Base-by-base conservation (phyloP, 2,329 filamentous ascomycete species). In the Phoma sp. region DNA sequence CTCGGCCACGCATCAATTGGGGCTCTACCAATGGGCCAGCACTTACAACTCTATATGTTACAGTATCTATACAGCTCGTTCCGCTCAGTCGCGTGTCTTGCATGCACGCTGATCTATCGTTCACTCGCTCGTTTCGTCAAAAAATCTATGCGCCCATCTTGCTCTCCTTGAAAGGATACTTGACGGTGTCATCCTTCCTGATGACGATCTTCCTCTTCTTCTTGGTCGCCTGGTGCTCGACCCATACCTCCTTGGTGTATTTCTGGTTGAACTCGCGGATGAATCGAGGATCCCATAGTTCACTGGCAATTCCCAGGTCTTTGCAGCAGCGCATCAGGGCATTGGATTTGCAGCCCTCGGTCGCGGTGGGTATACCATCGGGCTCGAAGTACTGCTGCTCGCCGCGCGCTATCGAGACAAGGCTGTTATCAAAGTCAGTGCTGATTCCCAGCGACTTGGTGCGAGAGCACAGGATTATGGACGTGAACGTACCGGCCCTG, bases 301-400 rank as follows among this genome's bases (percentile, higher is more conserved):
- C 95, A 62, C 89, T 93, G 1, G 92, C 95, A 62, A 99, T 90
- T 32, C 95, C 95, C 29, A 99, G 80, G 76, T 99, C 95, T 80
- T 99, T 99, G 82, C 95, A 98, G 84, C 94, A 98, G 55, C 95
- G 90, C 88, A 98, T 96, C 64, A 99, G 83, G 12, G 95, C 95
- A 74, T 99, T 99, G 60, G 92, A 96, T 78, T 97, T 97, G 83
- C 92, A 96, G 48, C 95, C 95, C 78, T 99, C 95, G 57, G 93
- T 93, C 8, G 95, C 93, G 1, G 93, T 96, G 24, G 95, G 92
- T 61, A 99, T 92, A 51, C 90, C 89, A 65, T 97, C 93, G 31
- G 91, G 85, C 65, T 85, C 86, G 79, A 98, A 99, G 78, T 96
- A 99, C 64, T 90, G 86, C 80, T 96, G 94, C 77, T 98, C 95